A percentile compares a stretch with the other conserved stretches of the same genome.
Conservation (phyloP, 2,329 filamentous ascomycete genomes). For the Fusarium tricinctum region DNA sequence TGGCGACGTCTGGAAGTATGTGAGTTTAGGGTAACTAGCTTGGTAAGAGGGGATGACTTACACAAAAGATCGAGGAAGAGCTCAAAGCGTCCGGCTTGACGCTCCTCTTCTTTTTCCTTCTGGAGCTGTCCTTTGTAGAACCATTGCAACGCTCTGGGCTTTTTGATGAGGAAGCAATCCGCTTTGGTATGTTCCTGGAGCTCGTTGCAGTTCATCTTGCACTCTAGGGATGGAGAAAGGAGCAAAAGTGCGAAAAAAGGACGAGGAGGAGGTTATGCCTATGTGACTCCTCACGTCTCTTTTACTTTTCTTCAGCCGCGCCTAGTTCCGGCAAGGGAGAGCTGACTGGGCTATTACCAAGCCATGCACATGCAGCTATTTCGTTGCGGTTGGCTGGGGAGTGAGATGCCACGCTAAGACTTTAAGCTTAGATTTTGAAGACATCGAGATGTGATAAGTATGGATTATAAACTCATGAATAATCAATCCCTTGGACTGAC, state of each 20-base stretch:
- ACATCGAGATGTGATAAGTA: neutral
- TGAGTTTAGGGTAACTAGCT: conserved; percentile 3
- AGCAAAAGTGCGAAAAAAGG: neutral
- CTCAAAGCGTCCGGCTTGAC: conserved; percentile 62
- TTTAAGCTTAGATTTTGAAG: neutral
- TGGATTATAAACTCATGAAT: neutral
- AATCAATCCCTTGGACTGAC: neutral
- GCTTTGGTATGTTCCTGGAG: conserved; percentile 52
- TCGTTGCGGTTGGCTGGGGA: conserved; percentile 11
- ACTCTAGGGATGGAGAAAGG: neutral
- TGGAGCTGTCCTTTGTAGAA: conserved; percentile 59
- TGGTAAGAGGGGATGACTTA: conserved; percentile 29
- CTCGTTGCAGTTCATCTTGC: conserved; percentile 56
- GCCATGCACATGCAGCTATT: conserved; percentile 26
- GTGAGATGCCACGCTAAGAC: neutral
- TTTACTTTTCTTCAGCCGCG: conserved; percentile 21
- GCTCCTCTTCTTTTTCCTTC: conserved; percentile 60
- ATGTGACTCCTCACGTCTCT: conserved; percentile 4
- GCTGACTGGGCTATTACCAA: conserved; percentile 48
- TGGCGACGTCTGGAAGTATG: conserved; percentile 56
- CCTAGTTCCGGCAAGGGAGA: conserved; percentile 25
- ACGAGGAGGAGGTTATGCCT: conserved; percentile 15
- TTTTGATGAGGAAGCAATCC: conserved; percentile 55
- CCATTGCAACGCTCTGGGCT: conserved; percentile 60
- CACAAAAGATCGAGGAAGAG: conserved; percentile 65